Evolutionary conservation across 345 rosid genomes (phyloP).

Genomic region (Dipteronia dyeriana): DNA sequence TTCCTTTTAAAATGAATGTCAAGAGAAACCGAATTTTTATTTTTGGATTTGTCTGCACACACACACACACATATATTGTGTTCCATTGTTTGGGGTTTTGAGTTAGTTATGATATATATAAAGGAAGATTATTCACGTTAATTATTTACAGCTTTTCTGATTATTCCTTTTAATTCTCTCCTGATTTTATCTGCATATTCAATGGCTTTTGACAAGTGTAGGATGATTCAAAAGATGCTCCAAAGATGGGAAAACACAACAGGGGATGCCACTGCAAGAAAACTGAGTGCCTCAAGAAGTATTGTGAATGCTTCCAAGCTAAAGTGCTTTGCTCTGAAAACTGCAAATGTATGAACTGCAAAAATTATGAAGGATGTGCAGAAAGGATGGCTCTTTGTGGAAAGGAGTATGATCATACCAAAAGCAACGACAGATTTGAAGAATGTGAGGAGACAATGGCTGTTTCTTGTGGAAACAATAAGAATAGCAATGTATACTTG

Average conservation of each 20-base stretch:
- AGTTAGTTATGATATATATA: not conserved
- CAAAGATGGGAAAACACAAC: constrained; percentile 33
- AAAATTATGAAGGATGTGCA: constrained; percentile 31
- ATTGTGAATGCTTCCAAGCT: constrained; percentile 67
- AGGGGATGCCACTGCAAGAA: constrained; percentile 62
- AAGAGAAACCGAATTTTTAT: not conserved
- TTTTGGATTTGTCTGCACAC: not conserved
- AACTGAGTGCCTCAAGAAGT: constrained; percentile 50
- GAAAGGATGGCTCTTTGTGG: constrained; percentile 17
- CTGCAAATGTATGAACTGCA: constrained; percentile 55
- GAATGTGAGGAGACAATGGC: constrained; percentile 20
- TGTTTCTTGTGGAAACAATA: constrained; percentile 12
- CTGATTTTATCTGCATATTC: not conserved
- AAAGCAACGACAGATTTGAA: constrained; percentile 18
- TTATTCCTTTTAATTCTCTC: not conserved
- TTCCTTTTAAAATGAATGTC: not conserved
- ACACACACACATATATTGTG: no score
- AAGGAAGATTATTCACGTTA: not conserved
- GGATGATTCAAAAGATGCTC: constrained; percentile 31
- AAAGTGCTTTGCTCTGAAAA: constrained; percentile 46
- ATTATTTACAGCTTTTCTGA: not conserved
- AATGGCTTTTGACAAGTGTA: constrained; percentile 23
- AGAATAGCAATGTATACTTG: constrained; percentile 8
- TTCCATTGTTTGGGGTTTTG: not conserved
- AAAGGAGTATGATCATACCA: constrained; percentile 1